These are phyloP conservation scores for Candida coquimbonensis DNA, from an alignment of 805 yeast genomes.

Conservation along the genomic window DNA sequence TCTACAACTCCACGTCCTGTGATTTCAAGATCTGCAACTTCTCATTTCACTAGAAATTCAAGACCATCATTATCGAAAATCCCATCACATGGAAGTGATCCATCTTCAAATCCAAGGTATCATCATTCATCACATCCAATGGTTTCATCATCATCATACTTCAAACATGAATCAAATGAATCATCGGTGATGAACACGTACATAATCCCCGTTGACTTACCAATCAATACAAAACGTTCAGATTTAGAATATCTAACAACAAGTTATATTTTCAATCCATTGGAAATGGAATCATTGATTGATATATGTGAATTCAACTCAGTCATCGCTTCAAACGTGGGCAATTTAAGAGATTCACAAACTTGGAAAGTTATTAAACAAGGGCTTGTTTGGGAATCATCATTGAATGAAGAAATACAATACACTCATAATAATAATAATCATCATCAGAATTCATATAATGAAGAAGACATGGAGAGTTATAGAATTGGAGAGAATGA, in stretches of 20 bases:
- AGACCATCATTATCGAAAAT: slow-evolving; percentile 15
- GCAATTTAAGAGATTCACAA: slow-evolving; percentile 48
- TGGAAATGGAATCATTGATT: slow-evolving; percentile 31
- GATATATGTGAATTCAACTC: slow-evolving; percentile 51
- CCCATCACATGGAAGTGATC: slow-evolving; percentile 11
- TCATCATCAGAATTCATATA: no score
- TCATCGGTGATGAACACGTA: slow-evolving; percentile 15
- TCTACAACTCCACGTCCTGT: slow-evolving; percentile 21
- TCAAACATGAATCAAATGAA: background rate
- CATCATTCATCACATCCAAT: slow-evolving; percentile 2
- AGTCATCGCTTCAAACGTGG: slow-evolving; percentile 44
- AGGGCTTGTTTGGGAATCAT: slow-evolving; percentile 32
- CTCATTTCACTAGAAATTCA: slow-evolving; percentile 4
- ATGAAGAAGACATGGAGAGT: slow-evolving; percentile 7
- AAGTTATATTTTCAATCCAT: slow-evolving; percentile 39
- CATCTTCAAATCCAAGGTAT: slow-evolving; percentile 1
- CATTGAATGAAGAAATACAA: slow-evolving; percentile 9
- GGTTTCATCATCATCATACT: background rate
- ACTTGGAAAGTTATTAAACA: slow-evolving; percentile 55
- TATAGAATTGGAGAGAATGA: slow-evolving; percentile 10
- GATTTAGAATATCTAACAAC: slow-evolving; percentile 43
- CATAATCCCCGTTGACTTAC: slow-evolving; percentile 19
- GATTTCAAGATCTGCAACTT: slow-evolving; percentile 18
- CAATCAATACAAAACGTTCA: slow-evolving; percentile 16
- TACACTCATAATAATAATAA: background rate